A percentile compares a stretch with the other conserved stretches of the same genome.
These are phyloP conservation scores for Yamadazyma scolyti DNA, from an alignment of 805 yeast species.

Conservation along the genomic window DNA sequence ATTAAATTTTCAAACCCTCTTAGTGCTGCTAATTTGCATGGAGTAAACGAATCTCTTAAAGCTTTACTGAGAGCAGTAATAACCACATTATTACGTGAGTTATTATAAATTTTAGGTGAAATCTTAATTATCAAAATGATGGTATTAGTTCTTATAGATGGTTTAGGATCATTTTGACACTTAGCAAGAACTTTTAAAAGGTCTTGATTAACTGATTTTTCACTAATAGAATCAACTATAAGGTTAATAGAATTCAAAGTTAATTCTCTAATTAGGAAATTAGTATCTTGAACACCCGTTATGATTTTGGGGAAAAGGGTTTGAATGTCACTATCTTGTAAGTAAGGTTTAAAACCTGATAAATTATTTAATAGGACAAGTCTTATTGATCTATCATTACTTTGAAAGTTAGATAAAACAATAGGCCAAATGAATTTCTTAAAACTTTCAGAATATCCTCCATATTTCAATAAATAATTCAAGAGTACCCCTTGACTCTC, in stretches of 20 bases:
- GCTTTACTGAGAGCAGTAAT: slow-evolving; percentile 86
- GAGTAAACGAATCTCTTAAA: slow-evolving; percentile 72
- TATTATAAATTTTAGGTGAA: slow-evolving; percentile 52
- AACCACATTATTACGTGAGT: slow-evolving; percentile 65
- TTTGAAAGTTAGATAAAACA: slow-evolving; percentile 56
- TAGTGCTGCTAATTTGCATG: slow-evolving; percentile 72
- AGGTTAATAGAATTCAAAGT: slow-evolving; percentile 66
- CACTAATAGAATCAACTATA: slow-evolving; percentile 63
- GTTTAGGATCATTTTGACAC: slow-evolving; percentile 71
- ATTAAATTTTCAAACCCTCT: slow-evolving; percentile 65
- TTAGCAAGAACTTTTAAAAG: slow-evolving; percentile 76
- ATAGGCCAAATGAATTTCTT: slow-evolving; percentile 51
- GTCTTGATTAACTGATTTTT: slow-evolving; percentile 83
- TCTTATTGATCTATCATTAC: slow-evolving; percentile 75
- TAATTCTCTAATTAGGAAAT: slow-evolving; percentile 73
- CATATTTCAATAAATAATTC: slow-evolving; percentile 37
- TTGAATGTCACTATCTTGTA: slow-evolving; percentile 62
- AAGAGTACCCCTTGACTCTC: slow-evolving; percentile 36
- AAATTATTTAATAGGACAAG: slow-evolving; percentile 64
- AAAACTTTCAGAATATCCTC: slow-evolving; percentile 29
- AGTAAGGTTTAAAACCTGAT: slow-evolving; percentile 46
- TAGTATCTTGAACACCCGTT: slow-evolving; percentile 86
- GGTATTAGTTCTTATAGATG: slow-evolving; percentile 76
- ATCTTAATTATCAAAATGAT: slow-evolving; percentile 65
- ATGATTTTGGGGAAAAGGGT: slow-evolving; percentile 64